phyloP scores from a whole-genome alignment of 1,139 yeast species.

The Lodderomyces oxycetoniae region DNA sequence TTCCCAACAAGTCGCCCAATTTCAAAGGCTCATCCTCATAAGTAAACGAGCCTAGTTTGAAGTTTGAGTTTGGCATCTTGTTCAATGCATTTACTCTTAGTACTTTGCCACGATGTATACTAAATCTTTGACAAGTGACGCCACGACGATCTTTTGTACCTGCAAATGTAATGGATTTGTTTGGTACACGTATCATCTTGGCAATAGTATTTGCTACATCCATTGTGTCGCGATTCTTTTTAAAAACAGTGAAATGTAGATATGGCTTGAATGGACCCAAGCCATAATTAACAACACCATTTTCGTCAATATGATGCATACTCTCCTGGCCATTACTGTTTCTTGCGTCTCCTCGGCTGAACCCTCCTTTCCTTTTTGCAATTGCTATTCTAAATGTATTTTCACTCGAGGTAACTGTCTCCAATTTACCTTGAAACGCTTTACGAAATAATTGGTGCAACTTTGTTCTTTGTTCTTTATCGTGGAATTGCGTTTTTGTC shows the following conservation, averaged over 20 bases:
- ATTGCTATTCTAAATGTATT: constrained; percentile 61
- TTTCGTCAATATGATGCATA: constrained; percentile 47
- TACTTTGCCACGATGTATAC: constrained; percentile 67
- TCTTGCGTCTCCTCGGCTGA: constrained; percentile 21
- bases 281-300: constrained; percentile 48
- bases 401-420: constrained; percentile 68
- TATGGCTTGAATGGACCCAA: constrained; percentile 66
- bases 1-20: constrained; percentile 83
- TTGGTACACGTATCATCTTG: constrained; percentile 67
- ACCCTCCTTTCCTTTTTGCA: constrained; percentile 22
- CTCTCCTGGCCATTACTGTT: constrained; percentile 35
- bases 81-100: constrained; percentile 76
- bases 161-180: constrained; percentile 70
- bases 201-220: constrained; percentile 78
- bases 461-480: constrained; percentile 66
- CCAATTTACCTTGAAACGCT: constrained; percentile 71
- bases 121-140: constrained; percentile 82
- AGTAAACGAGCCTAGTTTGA: constrained; percentile 70
- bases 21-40: constrained; percentile 61
- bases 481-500: constrained; percentile 54
- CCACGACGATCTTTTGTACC: constrained; percentile 98
- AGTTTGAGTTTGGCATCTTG: constrained; percentile 61
- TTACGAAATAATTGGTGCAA: constrained; percentile 74
- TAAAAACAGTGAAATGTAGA: constrained; percentile 77
- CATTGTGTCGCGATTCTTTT: constrained; percentile 97